Base-by-base conservation (phyloP, 176 grass and related monocot species). In the Bolboschoenus planiculmis region DNA sequence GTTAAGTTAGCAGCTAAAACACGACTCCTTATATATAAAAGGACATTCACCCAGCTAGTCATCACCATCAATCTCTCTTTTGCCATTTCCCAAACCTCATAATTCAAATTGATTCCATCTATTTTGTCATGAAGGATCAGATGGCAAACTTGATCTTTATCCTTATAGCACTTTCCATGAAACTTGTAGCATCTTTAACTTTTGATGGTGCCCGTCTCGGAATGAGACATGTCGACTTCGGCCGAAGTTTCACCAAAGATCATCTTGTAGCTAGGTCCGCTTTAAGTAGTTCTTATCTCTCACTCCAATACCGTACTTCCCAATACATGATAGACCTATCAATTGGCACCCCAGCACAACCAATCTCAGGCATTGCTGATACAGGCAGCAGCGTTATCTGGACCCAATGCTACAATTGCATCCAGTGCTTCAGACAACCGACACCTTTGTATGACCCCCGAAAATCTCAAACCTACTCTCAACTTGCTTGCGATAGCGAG, bases 271-370 rank as follows among this genome's bases (percentile, higher is more conserved):
- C 62, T 23, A 29, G 62, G 3, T 66, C 26, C 24, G 29, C 26
- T 34, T 35, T 16, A 4, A 29, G 33, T 10, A 66, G 29, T 66
- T 66, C 24, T 66, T 24, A 11, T 31, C 26, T 66, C 7, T 37
- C 78, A 1, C 18, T 81, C 47, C 5, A 63, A 1, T 81, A 8
- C 23, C 8, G 16, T 13, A 13, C 11, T 39, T n/a, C 9, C 0
- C 43, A 81, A 24, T 81, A 81, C 55, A 24, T 81, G 4, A 81
- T 81, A 27, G 55, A 81, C 30, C 34, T 81, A 37, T 35, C 47
- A 6, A 81, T 81, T 35, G 78, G 78, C 11, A 81, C 54, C 23
- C 55, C 78, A 0, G 5, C 50, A 4, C 50, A 54, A 5, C 30
- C 11, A 9, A 81, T 81, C 50, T 59, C 78, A 31, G 78, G 29